Evolutionary conservation across 257 asterid genomes (phyloP), one percentile per base, ranked within the genome.

Genomic region (Linderniella brevidens): DNA sequence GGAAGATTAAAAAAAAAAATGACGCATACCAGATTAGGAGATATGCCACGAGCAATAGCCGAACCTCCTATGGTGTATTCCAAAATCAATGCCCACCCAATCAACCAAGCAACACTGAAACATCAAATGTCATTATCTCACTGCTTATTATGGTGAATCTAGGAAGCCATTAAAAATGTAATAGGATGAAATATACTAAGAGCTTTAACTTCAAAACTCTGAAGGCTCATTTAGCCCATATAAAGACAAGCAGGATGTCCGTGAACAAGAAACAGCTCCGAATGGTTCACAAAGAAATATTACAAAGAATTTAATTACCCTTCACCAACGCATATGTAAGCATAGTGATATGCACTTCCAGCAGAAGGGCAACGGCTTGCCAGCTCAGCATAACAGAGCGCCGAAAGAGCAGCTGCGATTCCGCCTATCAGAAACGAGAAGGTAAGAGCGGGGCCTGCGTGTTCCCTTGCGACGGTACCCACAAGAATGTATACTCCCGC

Each of bases 11-110:
- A n/a, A n/a, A n/a, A n/a, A n/a, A 25, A 25, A 25, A 25, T 25
- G 32, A 25, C 6, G 32, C 32, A 25, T 25, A 25, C 98, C 93
- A 90, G 80, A 71, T 90, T 90, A 19, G 98, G 98, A 9, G 98
- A 80, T 64, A 90, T 70, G 66, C 98, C 98, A 32, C 98, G 94
- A 58, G 98, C 98, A 71, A 90, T 96, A 10, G 98, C 94, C 16
- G 98, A 77, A 58, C 98, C 98, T 58, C 98, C 98, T 48, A 90
- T 75, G 9, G 98, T 90, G 73, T 84, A 90, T 58, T 90, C 98
- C 76, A 90, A 64, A 69, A 90, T 79, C 64, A 90, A 51, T 3
- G 94, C 83, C 98, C 98, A 85, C 6, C 98, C 98, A 48, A 90
- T 65, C 66, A 90, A 63, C 98, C 98, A 90, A 47, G 98, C 98